Percentiles rank a stretch among this genome's conserved stretches.
Evolutionary conservation across 1,284 basidiomycete genomes (phyloP).

Genomic region (Microbotryum violaceum): DNA sequence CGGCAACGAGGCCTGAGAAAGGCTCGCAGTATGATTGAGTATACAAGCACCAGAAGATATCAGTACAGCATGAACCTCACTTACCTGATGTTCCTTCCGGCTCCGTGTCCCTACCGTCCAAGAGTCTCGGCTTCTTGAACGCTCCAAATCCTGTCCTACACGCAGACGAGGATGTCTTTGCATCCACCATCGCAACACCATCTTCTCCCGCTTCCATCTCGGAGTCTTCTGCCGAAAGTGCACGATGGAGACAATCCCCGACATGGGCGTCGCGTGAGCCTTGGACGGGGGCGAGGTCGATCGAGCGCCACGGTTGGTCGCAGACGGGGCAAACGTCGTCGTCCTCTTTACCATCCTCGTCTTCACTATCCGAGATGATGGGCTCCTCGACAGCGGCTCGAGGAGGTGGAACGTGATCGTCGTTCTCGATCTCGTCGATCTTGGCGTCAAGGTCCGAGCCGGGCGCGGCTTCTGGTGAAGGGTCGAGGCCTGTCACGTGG

Average conservation of each 20-base stretch:
- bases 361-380: not conserved
- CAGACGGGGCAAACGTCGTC: not conserved
- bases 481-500: conserved; percentile 9
- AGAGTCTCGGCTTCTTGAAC: too few relatives aligned
- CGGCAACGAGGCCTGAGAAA: not conserved
- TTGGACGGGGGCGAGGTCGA: not conserved
- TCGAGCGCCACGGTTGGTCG: not conserved
- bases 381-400: not conserved
- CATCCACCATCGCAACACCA: not conserved
- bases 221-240: not conserved
- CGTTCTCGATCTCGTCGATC: not conserved
- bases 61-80: too few relatives aligned
- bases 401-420: not conserved
- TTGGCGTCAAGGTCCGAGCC: not conserved
- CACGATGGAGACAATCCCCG: not conserved
- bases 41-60: too few relatives aligned
- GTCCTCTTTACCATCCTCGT: not conserved
- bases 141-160: too few relatives aligned
- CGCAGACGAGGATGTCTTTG: not conserved
- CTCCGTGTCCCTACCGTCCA: too few relatives aligned
- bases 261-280: too few relatives aligned
- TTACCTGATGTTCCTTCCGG: too few relatives aligned
- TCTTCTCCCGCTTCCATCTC: not conserved
- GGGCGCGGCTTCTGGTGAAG: not conserved
- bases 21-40: too few relatives aligned